Conservation (phyloP, 2,329 filamentous ascomycete genomes). For the Calonectria honghensis region DNA sequence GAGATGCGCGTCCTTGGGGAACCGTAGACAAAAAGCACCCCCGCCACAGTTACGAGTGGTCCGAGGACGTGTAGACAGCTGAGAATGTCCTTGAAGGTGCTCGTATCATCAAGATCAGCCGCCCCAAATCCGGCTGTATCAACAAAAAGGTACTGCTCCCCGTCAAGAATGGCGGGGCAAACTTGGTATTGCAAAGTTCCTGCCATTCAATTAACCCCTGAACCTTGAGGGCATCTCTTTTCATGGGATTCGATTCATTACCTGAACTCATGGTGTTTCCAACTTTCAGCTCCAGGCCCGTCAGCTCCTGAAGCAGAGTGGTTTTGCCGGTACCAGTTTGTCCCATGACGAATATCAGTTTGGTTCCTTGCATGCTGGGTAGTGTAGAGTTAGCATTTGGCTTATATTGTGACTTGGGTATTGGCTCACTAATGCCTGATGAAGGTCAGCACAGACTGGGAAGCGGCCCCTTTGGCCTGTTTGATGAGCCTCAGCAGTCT, state of each 20-base stretch:
- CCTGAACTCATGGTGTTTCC: conserved; percentile 17
- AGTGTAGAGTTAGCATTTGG: not conserved
- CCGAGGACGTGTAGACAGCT: conserved; percentile 9
- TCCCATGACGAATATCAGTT: conserved; percentile 20
- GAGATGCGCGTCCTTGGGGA: conserved; percentile 1
- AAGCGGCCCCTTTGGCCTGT: not conserved
- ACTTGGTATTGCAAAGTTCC: conserved; percentile 16
- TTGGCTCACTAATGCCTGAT: not conserved
- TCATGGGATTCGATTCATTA: not conserved
- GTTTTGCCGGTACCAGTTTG: conserved; percentile 11
- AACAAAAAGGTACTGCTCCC: conserved; percentile 15
- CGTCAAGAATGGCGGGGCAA: conserved; percentile 1
- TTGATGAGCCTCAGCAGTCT: not conserved
- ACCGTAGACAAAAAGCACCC: conserved; percentile 13
- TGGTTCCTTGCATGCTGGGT: not conserved
- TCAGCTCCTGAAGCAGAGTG: conserved; percentile 1
- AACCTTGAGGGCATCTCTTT: not conserved
- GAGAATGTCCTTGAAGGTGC: not conserved
- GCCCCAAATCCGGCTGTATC: conserved; percentile 17
- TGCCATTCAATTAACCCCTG: not conserved
- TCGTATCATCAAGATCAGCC: conserved; percentile 2
- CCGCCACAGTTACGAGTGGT: not conserved
- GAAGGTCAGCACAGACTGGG: not conserved
- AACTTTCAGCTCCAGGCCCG: not conserved
- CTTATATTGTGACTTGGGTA: too few relatives aligned